These are phyloP conservation scores for Cryptococcus jaspeensis DNA, from an alignment of 1,284 basidiomycete species.

Conservation along the genomic window DNA sequence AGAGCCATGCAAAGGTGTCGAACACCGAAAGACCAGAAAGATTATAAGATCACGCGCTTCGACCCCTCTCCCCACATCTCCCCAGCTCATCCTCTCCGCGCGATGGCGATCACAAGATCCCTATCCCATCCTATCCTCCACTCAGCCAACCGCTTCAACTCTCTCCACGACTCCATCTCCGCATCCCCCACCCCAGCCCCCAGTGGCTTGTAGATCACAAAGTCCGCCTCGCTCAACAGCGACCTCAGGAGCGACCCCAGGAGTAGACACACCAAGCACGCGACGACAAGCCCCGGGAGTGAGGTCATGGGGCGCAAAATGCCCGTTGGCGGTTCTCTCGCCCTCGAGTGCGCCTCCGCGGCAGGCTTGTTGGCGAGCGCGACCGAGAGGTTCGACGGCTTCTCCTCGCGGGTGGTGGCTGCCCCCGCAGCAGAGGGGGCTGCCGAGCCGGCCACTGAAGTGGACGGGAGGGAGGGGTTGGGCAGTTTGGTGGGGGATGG, in stretches of 20 bases:
- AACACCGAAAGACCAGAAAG: background rate
- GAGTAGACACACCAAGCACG: slow-evolving; percentile 83
- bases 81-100: slow-evolving; percentile 11
- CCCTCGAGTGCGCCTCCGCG: background rate
- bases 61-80: background rate
- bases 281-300: slow-evolving; percentile 61
- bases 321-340: background rate
- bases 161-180: slow-evolving; percentile 66
- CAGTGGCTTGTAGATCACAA: slow-evolving; percentile 69
- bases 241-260: slow-evolving; percentile 86
- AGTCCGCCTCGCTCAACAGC: slow-evolving; percentile 78
- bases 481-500: slow-evolving; percentile 13
- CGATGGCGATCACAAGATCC: slow-evolving; percentile 56
- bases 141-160: slow-evolving; percentile 74
- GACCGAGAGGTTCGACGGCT: too few relatives aligned
- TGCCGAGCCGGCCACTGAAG: background rate
- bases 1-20: background rate
- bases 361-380: background rate
- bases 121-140: slow-evolving; percentile 41
- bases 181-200: slow-evolving; percentile 50
- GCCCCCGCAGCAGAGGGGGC: background rate
- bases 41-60: background rate
- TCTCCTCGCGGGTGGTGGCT: background rate
- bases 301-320: slow-evolving; percentile 32
- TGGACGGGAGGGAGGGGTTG: background rate